phyloP scores from a whole-genome alignment of 2,329 filamentous ascomycete species.

The Penicillium sp. region DNA sequence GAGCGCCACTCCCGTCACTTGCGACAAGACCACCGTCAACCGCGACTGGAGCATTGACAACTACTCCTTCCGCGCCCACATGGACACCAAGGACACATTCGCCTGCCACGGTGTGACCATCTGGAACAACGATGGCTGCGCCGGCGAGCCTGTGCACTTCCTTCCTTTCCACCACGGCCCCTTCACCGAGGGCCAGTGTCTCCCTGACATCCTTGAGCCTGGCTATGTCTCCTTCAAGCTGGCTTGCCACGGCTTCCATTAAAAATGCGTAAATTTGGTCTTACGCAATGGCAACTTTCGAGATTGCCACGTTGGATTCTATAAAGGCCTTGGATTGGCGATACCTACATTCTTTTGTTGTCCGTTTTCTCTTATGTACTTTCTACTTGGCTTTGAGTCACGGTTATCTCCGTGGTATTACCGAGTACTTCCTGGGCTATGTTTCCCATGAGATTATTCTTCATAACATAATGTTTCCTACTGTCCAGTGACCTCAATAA shows the following conservation, averaged over 20 bases:
- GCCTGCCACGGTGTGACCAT: constrained; percentile 17
- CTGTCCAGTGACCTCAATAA: not conserved
- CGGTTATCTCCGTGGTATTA: not conserved
- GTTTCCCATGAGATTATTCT: not conserved
- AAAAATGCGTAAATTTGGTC: not conserved
- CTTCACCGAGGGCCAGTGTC: constrained; percentile 14
- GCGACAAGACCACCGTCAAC: constrained; percentile 20
- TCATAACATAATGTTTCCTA: constrained; percentile 3
- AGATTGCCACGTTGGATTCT: not conserved
- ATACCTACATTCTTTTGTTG: constrained; percentile 1
- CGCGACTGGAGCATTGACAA: constrained; percentile 21
- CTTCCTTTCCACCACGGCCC: constrained; percentile 14
- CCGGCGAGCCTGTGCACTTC: constrained; percentile 14
- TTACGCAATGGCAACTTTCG: not conserved
- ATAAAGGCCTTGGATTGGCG: not conserved
- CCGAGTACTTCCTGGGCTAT: not conserved
- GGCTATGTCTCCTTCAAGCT: constrained; percentile 20
- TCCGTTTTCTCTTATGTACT: not conserved
- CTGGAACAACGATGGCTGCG: constrained; percentile 22
- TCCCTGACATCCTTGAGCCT: constrained; percentile 18
- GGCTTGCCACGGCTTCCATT: constrained; percentile 10
- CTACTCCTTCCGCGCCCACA: constrained; percentile 16
- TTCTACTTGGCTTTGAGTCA: not conserved
- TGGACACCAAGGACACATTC: constrained; percentile 20
- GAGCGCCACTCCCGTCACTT: constrained; percentile 16